A percentile compares a stretch with the other conserved stretches of the same genome.
These are phyloP conservation scores for Cladophialophora chaetospira DNA, from an alignment of 2,329 filamentous ascomycete species.

Conservation along the genomic window DNA sequence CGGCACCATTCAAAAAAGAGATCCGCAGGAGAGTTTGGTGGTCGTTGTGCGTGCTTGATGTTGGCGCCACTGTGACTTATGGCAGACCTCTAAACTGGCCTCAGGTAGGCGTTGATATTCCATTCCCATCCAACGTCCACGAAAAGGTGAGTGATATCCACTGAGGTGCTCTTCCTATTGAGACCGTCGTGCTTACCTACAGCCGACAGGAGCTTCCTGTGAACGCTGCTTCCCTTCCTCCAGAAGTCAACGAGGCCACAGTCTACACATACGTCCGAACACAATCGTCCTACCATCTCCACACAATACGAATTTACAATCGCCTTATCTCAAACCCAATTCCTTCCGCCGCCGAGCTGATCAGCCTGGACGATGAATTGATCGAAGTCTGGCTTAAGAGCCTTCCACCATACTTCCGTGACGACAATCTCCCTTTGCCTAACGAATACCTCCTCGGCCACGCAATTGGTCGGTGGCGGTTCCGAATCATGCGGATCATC, in stretches of 20 bases:
- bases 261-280: slow-evolving; percentile 48
- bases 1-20: slow-evolving; percentile 46
- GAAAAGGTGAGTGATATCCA: slow-evolving; percentile 20
- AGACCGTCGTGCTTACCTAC: not conserved
- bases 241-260: slow-evolving; percentile 43
- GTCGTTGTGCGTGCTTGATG: slow-evolving; percentile 59
- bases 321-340: slow-evolving; percentile 47
- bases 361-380: slow-evolving; percentile 42
- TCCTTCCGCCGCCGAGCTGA: slow-evolving; percentile 45
- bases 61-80: slow-evolving; percentile 55
- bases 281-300: slow-evolving; percentile 46
- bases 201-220: slow-evolving; percentile 34
- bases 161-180: not conserved
- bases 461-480: slow-evolving; percentile 45
- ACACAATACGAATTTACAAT: slow-evolving; percentile 49
- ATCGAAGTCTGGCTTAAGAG: slow-evolving; percentile 47
- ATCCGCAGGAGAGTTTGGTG: slow-evolving; percentile 53
- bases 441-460: slow-evolving; percentile 44
- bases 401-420: slow-evolving; percentile 46
- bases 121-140: slow-evolving; percentile 27
- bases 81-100: slow-evolving; percentile 52
- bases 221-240: slow-evolving; percentile 41
- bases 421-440: slow-evolving; percentile 38
- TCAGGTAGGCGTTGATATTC: slow-evolving; percentile 38
- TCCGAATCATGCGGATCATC: slow-evolving; percentile 48